These are phyloP conservation scores for Boechera retrofracta DNA, from an alignment of 345 rosid genomes.

Conservation along the genomic window DNA sequence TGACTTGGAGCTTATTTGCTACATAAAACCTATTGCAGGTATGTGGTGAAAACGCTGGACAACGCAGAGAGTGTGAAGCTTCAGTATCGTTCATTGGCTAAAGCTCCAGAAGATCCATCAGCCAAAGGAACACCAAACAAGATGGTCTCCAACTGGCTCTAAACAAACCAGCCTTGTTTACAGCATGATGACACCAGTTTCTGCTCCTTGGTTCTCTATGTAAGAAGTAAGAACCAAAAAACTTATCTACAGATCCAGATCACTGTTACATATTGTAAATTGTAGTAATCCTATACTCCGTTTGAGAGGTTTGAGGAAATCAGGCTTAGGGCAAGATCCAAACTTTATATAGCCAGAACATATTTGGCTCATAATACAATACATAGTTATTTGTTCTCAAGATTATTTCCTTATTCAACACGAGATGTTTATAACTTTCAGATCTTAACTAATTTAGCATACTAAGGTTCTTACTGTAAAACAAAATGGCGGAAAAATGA, in stretches of 20 bases:
- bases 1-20: constrained; percentile 1
- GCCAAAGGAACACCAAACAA: constrained; percentile 58
- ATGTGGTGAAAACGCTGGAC: constrained; percentile 94
- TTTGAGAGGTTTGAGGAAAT: constrained; percentile 16
- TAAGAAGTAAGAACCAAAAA: neutral
- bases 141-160: constrained; percentile 70
- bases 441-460: constrained; percentile 17
- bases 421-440: constrained; percentile 12
- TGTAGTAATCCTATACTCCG: neutral
- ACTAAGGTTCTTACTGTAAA: constrained; percentile 22
- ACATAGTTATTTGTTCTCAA: constrained; percentile 16
- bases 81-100: constrained; percentile 92
- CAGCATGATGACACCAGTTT: constrained; percentile 5
- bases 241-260: constrained; percentile 13
- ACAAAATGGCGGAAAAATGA: constrained; percentile 6
- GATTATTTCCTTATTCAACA: constrained; percentile 1
- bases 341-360: neutral
- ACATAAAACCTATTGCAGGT: constrained; percentile 55
- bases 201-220: constrained; percentile 20
- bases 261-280: constrained; percentile 37
- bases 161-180: constrained; percentile 29
- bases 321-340: constrained; percentile 28
- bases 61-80: constrained; percentile 94
- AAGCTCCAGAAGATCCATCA: constrained; percentile 61
- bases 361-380: constrained; percentile 4